phyloP scores from a whole-genome alignment of 352 stramenopile species.

The Globisporangium paroecandrum region DNA sequence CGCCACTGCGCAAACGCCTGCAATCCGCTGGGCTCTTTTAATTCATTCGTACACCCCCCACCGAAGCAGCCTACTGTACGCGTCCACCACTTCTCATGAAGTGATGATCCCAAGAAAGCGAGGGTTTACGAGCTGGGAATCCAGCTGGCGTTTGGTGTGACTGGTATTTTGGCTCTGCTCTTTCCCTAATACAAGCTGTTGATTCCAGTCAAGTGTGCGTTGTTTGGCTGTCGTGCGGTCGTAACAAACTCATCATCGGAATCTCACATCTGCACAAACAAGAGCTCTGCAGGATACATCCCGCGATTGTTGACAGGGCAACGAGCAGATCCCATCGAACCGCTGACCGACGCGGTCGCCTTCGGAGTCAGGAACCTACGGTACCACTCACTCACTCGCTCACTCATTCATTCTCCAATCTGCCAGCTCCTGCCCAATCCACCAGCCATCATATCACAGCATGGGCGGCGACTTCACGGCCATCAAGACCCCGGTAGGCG shows the following conservation, averaged over 20 bases:
- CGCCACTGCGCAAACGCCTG: background rate
- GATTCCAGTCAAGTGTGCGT: too few species aligned
- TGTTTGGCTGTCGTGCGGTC: background rate
- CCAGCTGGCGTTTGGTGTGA: background rate
- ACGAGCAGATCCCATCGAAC: background rate
- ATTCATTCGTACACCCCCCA: background rate
- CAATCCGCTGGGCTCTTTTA: background rate
- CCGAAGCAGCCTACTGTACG: background rate
- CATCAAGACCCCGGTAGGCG: slow-evolving; percentile 7
- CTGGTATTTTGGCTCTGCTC: background rate
- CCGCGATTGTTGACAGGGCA: slow-evolving; percentile 7
- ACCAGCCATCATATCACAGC: background rate
- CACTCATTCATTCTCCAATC: background rate
- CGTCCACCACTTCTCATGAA: background rate
- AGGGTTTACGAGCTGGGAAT: background rate
- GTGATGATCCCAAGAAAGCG: background rate
- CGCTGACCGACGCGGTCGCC: background rate
- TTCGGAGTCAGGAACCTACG: too few species aligned
- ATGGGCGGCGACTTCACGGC: slow-evolving; percentile 10
- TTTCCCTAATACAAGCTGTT: background rate
- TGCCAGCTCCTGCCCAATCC: background rate
- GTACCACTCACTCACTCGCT: too few species aligned
- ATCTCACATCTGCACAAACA: background rate
- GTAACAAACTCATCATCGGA: background rate
- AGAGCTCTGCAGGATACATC: background rate